Base-by-base conservation (phyloP, 2,329 filamentous ascomycete genomes). In the Talaromyces sp. region DNA sequence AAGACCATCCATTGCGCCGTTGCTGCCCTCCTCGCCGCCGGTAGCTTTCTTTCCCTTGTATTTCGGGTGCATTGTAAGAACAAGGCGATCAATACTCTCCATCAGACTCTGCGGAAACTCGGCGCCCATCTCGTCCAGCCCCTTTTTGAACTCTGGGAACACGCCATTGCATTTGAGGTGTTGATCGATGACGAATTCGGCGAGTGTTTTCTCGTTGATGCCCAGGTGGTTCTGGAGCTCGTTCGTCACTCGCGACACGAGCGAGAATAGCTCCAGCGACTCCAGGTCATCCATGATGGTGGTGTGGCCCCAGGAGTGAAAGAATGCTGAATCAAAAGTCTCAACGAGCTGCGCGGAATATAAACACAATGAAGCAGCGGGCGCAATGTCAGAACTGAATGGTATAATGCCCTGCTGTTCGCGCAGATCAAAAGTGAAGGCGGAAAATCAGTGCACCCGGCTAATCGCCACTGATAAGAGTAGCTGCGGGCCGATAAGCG, bases 181-280 rank as follows among this genome's bases (percentile, higher is more conserved):
- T 70, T 96, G 89, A 56, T 89, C 89, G 68, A 99, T 96, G 66
- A 99, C 86, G 70, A 96, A 99, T 74, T 99, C 94, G 63, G 94
- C 92, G 22, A 99, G 85, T 4, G 91, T 96, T 75, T 96, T 97
- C 76, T 99, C 92, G 70, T 84, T 89, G 65, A 97, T 86, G 51
- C 92, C 91, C 54, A 97, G 76, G 75, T 99, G 90, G 69, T 99
- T 99, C 66, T 96, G 88, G 48, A 99, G 82, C 75, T 99, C 94
- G 16, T 89, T 93, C 13, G 91, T 91, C 64, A 99, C 91, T 73
- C 93, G 96, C 46, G 91, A 94, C 51, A 97, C 91, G 67, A 99
- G 86, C 65, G 92, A 96, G 49, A 99, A 83, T 56, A 95, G 82
- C 81, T 99, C 94, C 70, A 99, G 86, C 65, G 90, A 89, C 72